Conservation (phyloP, 805 yeast species). For the Yamadazyma endophytica region DNA sequence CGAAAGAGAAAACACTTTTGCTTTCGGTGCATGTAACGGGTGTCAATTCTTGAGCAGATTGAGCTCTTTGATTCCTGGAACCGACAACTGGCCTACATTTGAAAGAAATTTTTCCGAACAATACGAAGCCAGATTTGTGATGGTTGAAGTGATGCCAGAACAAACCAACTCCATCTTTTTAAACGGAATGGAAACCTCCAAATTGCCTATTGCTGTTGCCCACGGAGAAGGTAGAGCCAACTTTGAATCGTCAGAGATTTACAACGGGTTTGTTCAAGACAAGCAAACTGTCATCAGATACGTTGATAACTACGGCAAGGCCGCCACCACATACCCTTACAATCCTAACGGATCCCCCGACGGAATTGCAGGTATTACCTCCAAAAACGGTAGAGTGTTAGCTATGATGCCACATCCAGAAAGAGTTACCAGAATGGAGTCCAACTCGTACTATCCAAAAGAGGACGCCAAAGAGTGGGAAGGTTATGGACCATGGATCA, state of each 20-base stretch:
- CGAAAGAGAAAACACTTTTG: conserved; percentile 88
- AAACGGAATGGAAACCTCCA: conserved; percentile 88
- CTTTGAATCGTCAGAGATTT: conserved; percentile 47
- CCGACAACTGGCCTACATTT: conserved; percentile 93
- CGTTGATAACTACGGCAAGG: conserved; percentile 86
- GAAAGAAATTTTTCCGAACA: conserved; percentile 91
- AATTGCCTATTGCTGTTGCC: conserved; percentile 94
- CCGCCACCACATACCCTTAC: conserved; percentile 80
- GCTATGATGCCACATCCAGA: conserved; percentile 99
- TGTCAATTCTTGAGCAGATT: conserved; percentile 93
- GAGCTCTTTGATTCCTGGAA: conserved; percentile 84
- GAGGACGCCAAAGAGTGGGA: conserved; percentile 62
- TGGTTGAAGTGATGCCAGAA: conserved; percentile 65
- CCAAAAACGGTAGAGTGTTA: conserved; percentile 89
- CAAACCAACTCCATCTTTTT: conserved; percentile 68
- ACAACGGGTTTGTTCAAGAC: conserved; percentile 45
- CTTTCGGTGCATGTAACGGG: conserved; percentile 98
- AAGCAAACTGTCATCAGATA: conserved; percentile 64
- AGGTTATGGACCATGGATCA: conserved; percentile 92
- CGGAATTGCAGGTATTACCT: conserved; percentile 88
- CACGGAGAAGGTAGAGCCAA: conserved; percentile 97
- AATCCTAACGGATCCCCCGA: conserved; percentile 96
- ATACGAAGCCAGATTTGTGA: conserved; percentile 90
- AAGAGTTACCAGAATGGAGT: conserved; percentile 81
- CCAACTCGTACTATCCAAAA: conserved; percentile 86